These are phyloP conservation scores for Ascochyta rabiei DNA, from an alignment of 2,329 filamentous ascomycete genomes.

Conservation along the genomic window DNA sequence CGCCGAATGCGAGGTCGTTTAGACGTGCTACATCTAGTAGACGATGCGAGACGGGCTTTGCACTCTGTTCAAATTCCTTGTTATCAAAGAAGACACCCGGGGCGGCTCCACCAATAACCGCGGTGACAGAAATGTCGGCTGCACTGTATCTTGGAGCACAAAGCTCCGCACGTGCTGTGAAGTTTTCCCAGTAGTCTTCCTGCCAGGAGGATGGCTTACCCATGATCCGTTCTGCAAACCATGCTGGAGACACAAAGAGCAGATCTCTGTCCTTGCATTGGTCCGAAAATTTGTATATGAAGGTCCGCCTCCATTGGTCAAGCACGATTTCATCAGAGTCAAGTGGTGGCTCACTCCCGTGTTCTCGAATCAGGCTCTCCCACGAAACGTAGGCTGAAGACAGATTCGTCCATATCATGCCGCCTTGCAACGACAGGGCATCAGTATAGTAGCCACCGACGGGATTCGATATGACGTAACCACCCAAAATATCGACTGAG, in stretches of 20 bases:
- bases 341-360: neutral
- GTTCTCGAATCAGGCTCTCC: neutral
- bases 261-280: neutral
- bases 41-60: neutral
- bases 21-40: conserved; percentile 8
- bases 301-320: neutral
- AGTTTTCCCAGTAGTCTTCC: neutral
- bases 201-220: neutral
- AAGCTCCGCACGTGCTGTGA: conserved; percentile 11
- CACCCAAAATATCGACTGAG: neutral
- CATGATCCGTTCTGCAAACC: conserved; percentile 4
- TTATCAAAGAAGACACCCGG: conserved; percentile 3
- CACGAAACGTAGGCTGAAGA: conserved; percentile 3
- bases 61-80: conserved; percentile 3
- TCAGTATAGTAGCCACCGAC: neutral
- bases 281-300: conserved; percentile 1
- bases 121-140: conserved; percentile 14
- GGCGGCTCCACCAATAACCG: conserved; percentile 1
- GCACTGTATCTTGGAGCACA: conserved; percentile 17
- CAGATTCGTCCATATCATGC: conserved; percentile 6
- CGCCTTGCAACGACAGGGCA: neutral
- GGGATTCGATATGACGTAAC: neutral
- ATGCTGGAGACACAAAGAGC: conserved; percentile 4
- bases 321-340: neutral
- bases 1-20: conserved; percentile 6